phyloP scores from a whole-genome alignment of 768 basidiomycete species.

The Pleurotus ostreatus region DNA sequence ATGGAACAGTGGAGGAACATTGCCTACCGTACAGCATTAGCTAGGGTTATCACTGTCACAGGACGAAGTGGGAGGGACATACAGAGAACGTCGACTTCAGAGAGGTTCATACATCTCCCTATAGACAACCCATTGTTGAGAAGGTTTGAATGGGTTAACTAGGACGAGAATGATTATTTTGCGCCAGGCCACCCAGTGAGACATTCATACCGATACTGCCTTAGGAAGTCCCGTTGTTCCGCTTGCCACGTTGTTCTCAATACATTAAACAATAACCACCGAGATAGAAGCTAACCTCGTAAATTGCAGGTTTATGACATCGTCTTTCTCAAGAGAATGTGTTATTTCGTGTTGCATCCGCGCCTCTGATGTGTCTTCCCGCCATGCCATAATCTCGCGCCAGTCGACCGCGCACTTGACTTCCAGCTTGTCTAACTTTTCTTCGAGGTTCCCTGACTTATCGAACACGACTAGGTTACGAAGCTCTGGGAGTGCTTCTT shows the following conservation, averaged over 20 bases:
- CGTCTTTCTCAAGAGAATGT: conserved; percentile 47
- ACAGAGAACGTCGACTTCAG: conserved; percentile 68
- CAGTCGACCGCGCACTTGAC: conserved; percentile 61
- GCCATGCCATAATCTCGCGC: conserved; percentile 69
- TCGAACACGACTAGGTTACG: conserved; percentile 66
- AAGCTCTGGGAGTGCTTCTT: conserved; percentile 55
- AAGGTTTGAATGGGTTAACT: conserved; percentile 78
- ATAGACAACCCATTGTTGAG: conserved; percentile 75
- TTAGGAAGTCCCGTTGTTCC: conserved; percentile 82
- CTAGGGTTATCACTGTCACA: too few relatives aligned
- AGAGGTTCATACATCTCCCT: conserved; percentile 67
- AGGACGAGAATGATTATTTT: background rate
- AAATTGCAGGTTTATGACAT: conserved; percentile 81
- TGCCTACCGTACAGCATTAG: conserved; percentile 41
- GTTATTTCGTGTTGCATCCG: conserved; percentile 38
- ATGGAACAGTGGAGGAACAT: conserved; percentile 81
- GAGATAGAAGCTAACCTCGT: conserved; percentile 52
- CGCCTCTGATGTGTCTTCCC: conserved; percentile 43
- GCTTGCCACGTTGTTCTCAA: conserved; percentile 28
- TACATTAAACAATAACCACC: background rate
- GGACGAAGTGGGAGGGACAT: conserved; percentile 15
- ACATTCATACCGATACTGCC: conserved; percentile 68
- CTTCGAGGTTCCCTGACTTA: conserved; percentile 39
- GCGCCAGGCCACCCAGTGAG: too few relatives aligned
- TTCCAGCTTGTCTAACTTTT: conserved; percentile 34